Evolutionary conservation across 805 yeast species (phyloP).

Genomic region (Kodamaea laetipori): DNA sequence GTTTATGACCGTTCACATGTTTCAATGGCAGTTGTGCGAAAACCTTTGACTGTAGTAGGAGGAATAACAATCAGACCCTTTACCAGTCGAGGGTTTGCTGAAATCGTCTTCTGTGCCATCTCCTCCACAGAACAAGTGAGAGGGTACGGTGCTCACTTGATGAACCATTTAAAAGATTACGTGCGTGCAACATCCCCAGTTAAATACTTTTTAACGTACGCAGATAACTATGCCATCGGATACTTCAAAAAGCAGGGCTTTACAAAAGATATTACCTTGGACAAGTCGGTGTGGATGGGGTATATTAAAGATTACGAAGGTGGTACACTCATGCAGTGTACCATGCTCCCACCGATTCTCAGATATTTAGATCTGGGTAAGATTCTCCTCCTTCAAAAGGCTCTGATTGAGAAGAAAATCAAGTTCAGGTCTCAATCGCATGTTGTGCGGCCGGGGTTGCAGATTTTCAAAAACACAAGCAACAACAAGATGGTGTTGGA

Average conservation of each 20-base stretch:
- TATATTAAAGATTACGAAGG: slow-evolving; percentile 99
- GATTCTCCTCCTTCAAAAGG: slow-evolving; percentile 83
- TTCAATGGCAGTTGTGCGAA: slow-evolving; percentile 93
- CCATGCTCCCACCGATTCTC: slow-evolving; percentile 80
- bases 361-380: slow-evolving; percentile 89
- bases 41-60: slow-evolving; percentile 94
- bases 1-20: slow-evolving; percentile 94
- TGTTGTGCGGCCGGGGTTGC: slow-evolving; percentile 78
- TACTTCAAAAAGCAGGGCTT: slow-evolving; percentile 98
- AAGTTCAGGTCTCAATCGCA: slow-evolving; percentile 77
- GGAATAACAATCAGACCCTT: slow-evolving; percentile 97
- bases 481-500: slow-evolving; percentile 54
- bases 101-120: slow-evolving; percentile 97
- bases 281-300: slow-evolving; percentile 93
- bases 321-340: slow-evolving; percentile 96
- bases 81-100: slow-evolving; percentile 88
- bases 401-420: slow-evolving; percentile 85
- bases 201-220: slow-evolving; percentile 87
- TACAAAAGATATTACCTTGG: slow-evolving; percentile 89
- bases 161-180: slow-evolving; percentile 97
- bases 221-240: slow-evolving; percentile 98
- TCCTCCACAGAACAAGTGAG: slow-evolving; percentile 96
- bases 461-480: slow-evolving; percentile 53
- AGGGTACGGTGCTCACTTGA: slow-evolving; percentile 97
- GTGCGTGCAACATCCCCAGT: slow-evolving; percentile 86